Evolutionary conservation across 495 filamentous ascomycete species (phyloP).

Genomic region (Hyphodiscus hymeniophilus): DNA sequence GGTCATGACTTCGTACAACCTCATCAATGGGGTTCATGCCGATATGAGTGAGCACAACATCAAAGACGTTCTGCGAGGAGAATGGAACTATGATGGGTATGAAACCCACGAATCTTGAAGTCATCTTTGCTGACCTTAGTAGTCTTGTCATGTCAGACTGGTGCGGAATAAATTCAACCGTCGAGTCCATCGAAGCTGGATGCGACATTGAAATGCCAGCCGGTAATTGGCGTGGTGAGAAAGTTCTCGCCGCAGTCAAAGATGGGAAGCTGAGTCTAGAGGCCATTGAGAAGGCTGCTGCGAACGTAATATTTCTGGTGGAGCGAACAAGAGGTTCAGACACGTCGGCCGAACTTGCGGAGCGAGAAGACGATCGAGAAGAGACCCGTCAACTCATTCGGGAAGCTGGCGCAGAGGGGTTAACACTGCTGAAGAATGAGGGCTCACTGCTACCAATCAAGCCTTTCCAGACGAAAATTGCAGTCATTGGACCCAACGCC

Average conservation of each 20-base stretch:
- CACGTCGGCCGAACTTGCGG: constrained; percentile 49
- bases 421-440: constrained; percentile 76
- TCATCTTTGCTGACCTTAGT: constrained; percentile 1
- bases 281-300: constrained; percentile 42
- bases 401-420: constrained; percentile 59
- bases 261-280: constrained; percentile 46
- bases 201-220: constrained; percentile 78
- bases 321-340: constrained; percentile 55
- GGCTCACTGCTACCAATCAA: constrained; percentile 58
- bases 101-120: constrained; percentile 20
- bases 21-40: constrained; percentile 71
- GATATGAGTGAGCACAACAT: constrained; percentile 66
- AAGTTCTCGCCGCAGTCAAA: constrained; percentile 52
- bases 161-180: constrained; percentile 61
- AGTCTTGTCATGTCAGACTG: constrained; percentile 71
- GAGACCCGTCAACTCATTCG: constrained; percentile 63
- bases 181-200: constrained; percentile 63
- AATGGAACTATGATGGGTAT: constrained; percentile 69
- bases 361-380: constrained; percentile 54
- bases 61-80: constrained; percentile 62
- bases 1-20: constrained; percentile 80
- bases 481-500: constrained; percentile 79
- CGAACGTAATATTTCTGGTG: constrained; percentile 60
- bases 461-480: constrained; percentile 49
- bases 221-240: constrained; percentile 60